These are phyloP conservation scores for Cudoniella acicularis DNA, from an alignment of 495 filamentous ascomycete genomes.

Conservation along the genomic window DNA sequence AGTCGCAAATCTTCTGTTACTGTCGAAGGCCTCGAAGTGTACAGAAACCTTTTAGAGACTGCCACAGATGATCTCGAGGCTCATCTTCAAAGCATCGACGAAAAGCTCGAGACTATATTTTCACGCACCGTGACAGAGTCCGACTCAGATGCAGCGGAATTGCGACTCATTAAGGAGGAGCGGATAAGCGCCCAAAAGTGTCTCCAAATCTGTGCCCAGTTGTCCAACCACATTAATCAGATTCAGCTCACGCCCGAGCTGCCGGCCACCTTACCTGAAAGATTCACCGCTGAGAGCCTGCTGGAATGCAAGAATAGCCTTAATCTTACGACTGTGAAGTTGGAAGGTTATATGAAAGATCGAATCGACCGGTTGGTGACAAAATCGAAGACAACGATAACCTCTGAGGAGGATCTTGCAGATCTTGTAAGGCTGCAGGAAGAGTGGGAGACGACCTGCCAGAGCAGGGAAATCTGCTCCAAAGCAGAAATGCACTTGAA, in stretches of 20 bases:
- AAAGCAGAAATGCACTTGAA: slow-evolving; percentile 32
- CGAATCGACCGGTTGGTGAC: slow-evolving; percentile 31
- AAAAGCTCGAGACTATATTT: slow-evolving; percentile 32
- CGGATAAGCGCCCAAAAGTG: slow-evolving; percentile 39
- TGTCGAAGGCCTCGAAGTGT: slow-evolving; percentile 28
- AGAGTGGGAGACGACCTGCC: slow-evolving; percentile 36
- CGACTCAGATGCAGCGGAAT: slow-evolving; percentile 27
- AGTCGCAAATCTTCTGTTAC: slow-evolving; percentile 30
- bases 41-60: slow-evolving; percentile 33
- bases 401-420: slow-evolving; percentile 30
- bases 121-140: slow-evolving; percentile 14
- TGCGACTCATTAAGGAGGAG: slow-evolving; percentile 36
- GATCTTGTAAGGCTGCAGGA: slow-evolving; percentile 35
- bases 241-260: slow-evolving; percentile 25
- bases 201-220: slow-evolving; percentile 38
- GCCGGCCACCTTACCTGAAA: slow-evolving; percentile 26
- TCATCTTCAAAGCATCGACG: slow-evolving; percentile 35
- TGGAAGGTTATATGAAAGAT: slow-evolving; percentile 34
- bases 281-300: slow-evolving; percentile 32
- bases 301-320: slow-evolving; percentile 39
- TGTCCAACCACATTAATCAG: slow-evolving; percentile 37
- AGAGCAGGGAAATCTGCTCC: slow-evolving; percentile 37
- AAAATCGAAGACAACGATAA: slow-evolving; percentile 29
- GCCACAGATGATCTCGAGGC: slow-evolving; percentile 37
- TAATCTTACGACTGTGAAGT: slow-evolving; percentile 26